phyloP scores from a whole-genome alignment of 2,329 filamentous ascomycete species.

The Venturia carpophila region DNA sequence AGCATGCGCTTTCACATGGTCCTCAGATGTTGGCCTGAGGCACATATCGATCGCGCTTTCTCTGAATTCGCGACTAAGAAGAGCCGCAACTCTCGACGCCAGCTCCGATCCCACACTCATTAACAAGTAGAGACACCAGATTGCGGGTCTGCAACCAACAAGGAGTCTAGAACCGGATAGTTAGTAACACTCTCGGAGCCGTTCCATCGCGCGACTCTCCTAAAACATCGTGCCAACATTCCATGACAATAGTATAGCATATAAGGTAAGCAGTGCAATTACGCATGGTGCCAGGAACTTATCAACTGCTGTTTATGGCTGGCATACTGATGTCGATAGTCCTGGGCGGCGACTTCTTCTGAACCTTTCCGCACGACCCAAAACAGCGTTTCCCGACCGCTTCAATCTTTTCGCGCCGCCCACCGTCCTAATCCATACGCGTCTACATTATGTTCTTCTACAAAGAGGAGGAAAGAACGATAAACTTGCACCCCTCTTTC shows the following conservation, averaged over 20 bases:
- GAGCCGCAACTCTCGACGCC: not conserved
- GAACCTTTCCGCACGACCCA: constrained; percentile 4
- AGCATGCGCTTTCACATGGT: not conserved
- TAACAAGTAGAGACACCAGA: not conserved
- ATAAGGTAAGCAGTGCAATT: not conserved
- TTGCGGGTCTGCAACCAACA: not conserved
- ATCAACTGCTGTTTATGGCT: not conserved
- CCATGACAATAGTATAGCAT: not conserved
- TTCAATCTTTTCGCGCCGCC: not conserved
- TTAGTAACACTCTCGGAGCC: not conserved
- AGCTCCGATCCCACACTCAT: not conserved
- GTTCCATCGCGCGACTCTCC: not conserved
- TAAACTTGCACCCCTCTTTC: constrained; percentile 93
- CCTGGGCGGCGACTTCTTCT: not conserved
- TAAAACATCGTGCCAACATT: not conserved
- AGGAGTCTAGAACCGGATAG: not conserved
- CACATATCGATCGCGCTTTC: not conserved
- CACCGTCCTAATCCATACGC: constrained; percentile 10
- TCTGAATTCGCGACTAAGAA: not conserved
- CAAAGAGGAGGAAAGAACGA: constrained; percentile 89
- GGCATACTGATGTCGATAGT: constrained; percentile 3
- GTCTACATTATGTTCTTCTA: constrained; percentile 82
- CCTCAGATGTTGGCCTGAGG: not conserved
- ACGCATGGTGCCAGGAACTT: not conserved
- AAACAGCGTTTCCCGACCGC: not conserved